Evolutionary conservation across 139 green algal species (phyloP), one percentile per base, ranked within the genome.

Genomic region (Chlamydomonas sphaeroides): DNA sequence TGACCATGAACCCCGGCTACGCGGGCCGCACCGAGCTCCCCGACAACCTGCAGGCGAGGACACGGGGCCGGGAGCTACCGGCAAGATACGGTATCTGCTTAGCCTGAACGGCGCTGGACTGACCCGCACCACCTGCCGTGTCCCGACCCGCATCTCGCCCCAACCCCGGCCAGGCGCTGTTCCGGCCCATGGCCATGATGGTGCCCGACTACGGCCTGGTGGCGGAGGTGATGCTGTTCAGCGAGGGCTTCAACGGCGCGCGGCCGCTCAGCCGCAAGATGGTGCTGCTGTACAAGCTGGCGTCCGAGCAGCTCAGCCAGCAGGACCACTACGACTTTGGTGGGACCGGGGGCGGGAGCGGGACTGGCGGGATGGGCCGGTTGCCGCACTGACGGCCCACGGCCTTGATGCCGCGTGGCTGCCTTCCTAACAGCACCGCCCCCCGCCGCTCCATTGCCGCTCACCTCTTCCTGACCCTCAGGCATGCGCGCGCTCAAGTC

Each of bases 1-100:
- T 96, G 49, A 97, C 94, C 42, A 96, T 96, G 92, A 97, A 97
- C 86, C 94, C 93, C 1, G 93, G 93, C 45, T 97, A 97, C 77
- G 90, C 94, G 20, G 94, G 93, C 25, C 85, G 94, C 45, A 95
- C 93, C 18, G 93, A 95, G 87, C 89, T 96, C 72, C 93, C 93
- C 23, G 92, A 96, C 84, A 95, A 95, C 82, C 86, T 96, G 28
- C 94, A 95, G 90, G 87, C 84, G 28, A 10, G 66, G 8, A 11
- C n/a, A n/a, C n/a, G n/a, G n/a, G n/a, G n/a, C n/a, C n/a, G n/a
- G n/a, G n/a, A n/a, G n/a, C n/a, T n/a, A n/a, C n/a, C n/a, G n/a
- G n/a, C n/a, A n/a, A n/a, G n/a, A n/a, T n/a, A n/a, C n/a, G n/a
- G n/a, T n/a, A n/a, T n/a, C n/a, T n/a, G n/a, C n/a, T n/a, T n/a